Percentiles rank a stretch among this genome's conserved stretches.
phyloP scores from a whole-genome alignment of 176 grass and related monocot genomes.

The Avena insularis region DNA sequence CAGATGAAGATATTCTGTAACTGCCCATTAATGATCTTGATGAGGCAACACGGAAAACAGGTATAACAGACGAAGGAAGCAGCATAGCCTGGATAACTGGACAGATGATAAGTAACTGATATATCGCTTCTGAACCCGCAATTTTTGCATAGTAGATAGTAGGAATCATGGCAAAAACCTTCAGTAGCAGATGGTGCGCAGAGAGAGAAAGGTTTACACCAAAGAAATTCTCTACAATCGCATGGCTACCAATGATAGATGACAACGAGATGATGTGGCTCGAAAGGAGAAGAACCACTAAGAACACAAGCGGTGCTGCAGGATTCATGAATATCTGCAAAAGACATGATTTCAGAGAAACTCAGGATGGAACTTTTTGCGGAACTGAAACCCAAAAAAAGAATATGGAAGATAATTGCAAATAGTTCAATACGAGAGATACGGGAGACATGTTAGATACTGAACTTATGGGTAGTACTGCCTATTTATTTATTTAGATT shows the following conservation, averaged over 20 bases:
- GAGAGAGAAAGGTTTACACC: conserved; percentile 67
- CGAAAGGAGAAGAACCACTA: conserved; percentile 90
- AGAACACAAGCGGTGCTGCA: conserved; percentile 74
- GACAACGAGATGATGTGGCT: conserved; percentile 84
- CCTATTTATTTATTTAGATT: not conserved
- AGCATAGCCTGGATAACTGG: conserved; percentile 94
- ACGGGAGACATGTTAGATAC: not conserved
- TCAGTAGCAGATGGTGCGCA: conserved; percentile 66
- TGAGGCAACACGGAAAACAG: conserved; percentile 88
- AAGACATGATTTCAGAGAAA: not conserved
- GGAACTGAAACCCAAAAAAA: not conserved
- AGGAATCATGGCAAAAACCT: conserved; percentile 74
- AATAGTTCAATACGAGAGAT: not conserved
- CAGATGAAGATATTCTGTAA: conserved; percentile 77
- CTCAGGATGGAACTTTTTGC: not conserved
- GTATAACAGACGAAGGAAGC: conserved; percentile 87
- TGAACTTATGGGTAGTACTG: not conserved
- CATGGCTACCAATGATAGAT: conserved; percentile 76
- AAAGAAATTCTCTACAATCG: conserved; percentile 81
- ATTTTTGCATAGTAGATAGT: conserved; percentile 70
- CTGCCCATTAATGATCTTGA: conserved; percentile 88
- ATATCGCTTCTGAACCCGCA: conserved; percentile 85
- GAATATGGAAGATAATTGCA: not conserved
- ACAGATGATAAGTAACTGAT: conserved; percentile 86
- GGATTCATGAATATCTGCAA: conserved; percentile 88